These are phyloP conservation scores for Phialophora verrucosa DNA, from an alignment of 2,329 filamentous ascomycete species.

Conservation along the genomic window DNA sequence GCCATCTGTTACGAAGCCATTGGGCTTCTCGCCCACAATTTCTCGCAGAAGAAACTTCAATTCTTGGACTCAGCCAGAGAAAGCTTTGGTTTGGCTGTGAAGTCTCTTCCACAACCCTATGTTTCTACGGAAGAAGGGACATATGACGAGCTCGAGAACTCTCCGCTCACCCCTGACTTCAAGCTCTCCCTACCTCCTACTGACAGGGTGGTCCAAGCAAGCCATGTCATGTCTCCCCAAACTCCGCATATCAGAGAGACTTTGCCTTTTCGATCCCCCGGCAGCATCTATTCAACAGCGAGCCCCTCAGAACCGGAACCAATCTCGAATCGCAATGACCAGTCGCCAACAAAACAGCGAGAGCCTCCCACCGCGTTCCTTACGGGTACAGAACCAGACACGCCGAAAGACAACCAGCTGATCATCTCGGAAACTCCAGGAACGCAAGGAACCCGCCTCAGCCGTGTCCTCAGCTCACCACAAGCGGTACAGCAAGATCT, in stretches of 20 bases:
- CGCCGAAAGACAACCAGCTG: neutral
- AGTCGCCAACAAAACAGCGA: neutral
- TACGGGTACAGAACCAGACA: neutral
- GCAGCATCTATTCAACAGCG: conserved; percentile 20
- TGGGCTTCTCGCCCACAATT: conserved; percentile 37
- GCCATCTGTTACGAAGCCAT: conserved; percentile 38
- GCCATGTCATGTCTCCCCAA: neutral
- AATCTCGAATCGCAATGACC: neutral
- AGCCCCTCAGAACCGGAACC: neutral
- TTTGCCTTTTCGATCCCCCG: conserved; percentile 12
- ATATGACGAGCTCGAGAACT: conserved; percentile 25
- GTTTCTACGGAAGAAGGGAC: conserved; percentile 20
- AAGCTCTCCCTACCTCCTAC: neutral
- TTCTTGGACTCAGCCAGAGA: conserved; percentile 36
- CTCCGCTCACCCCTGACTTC: conserved; percentile 13
- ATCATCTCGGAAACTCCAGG: conserved; percentile 5
- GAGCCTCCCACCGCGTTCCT: neutral
- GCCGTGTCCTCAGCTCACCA: conserved; percentile 30
- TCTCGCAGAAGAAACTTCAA: conserved; percentile 35
- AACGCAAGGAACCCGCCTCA: conserved; percentile 30
- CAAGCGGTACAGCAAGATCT: conserved; percentile 36
- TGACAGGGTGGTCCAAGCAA: neutral
- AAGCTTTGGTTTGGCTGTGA: conserved; percentile 31
- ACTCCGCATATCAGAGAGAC: neutral
- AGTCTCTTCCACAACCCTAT: conserved; percentile 34